Evolutionary conservation across 2,329 filamentous ascomycete genomes (phyloP).

Genomic region (Diaporthe caulivora): DNA sequence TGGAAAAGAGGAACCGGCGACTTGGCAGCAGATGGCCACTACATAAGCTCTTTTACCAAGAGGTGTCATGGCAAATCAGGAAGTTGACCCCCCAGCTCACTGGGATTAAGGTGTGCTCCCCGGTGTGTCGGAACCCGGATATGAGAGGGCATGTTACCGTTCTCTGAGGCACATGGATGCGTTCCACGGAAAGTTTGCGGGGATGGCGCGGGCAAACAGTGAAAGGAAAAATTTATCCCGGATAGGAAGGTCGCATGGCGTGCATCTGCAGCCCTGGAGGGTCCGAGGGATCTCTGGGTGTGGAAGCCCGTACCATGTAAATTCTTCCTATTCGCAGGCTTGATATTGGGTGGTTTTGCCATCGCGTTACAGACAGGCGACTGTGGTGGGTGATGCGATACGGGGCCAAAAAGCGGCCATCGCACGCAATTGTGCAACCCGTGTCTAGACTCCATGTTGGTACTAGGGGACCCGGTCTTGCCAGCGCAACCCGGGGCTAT

Average conservation of each 20-base stretch:
- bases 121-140: neutral
- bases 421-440: constrained; percentile 16
- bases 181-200: neutral
- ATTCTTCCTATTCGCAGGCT: constrained; percentile 6
- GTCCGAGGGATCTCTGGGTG: neutral
- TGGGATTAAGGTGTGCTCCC: neutral
- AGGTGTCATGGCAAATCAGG: neutral
- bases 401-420: constrained; percentile 7
- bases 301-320: neutral
- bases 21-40: constrained; percentile 2
- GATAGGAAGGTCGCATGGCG: constrained; percentile 24
- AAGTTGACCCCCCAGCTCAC: neutral
- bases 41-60: constrained; percentile 14
- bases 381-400: constrained; percentile 10
- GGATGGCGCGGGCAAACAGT: neutral
- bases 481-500: neutral
- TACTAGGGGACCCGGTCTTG: constrained; percentile 4
- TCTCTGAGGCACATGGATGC: neutral
- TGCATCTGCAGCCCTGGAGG: neutral
- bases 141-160: neutral
- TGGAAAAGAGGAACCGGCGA: neutral
- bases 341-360: neutral
- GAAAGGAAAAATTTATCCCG: neutral
- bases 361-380: neutral
- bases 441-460: constrained; percentile 1